Conservation (phyloP, 805 yeast species). For the Nakazawaea peltata region DNA sequence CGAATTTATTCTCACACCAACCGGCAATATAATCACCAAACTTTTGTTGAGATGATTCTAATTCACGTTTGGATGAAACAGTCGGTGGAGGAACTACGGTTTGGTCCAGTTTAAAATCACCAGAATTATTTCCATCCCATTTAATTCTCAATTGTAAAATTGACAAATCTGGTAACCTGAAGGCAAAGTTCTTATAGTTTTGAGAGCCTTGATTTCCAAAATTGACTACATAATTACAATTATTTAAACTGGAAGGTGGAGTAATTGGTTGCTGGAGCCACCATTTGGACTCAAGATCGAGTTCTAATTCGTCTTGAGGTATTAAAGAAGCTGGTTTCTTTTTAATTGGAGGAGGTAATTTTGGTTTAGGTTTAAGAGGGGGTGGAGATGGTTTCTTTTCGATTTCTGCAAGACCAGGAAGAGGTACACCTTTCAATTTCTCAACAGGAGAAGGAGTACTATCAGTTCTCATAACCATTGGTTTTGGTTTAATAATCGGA, state of each 20-base stretch:
- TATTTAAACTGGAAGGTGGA: constrained; percentile 28
- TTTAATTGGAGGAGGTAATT: neutral
- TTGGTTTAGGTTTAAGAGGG: neutral
- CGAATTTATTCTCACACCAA: constrained; percentile 43
- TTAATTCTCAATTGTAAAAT: constrained; percentile 24
- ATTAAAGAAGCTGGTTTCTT: neutral
- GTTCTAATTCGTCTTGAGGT: constrained; percentile 19
- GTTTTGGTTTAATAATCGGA: neutral
- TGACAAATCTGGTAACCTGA: constrained; percentile 35
- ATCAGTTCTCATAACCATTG: too few relatives aligned
- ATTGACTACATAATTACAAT: constrained; percentile 25
- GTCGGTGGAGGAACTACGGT: constrained; percentile 36
- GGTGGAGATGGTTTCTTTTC: neutral
- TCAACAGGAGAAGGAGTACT: constrained; percentile 11
- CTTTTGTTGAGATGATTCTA: constrained; percentile 25
- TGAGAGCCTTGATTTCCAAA: constrained; percentile 20
- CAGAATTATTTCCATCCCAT: constrained; percentile 26
- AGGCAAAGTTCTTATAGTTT: constrained; percentile 24
- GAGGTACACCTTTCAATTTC: neutral
- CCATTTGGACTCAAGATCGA: constrained; percentile 40
- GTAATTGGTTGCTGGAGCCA: constrained; percentile 25
- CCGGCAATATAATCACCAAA: constrained; percentile 47
- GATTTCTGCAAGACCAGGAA: neutral
- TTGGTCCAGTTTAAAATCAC: constrained; percentile 17
- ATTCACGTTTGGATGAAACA: constrained; percentile 21